Evolutionary conservation across 2,329 filamentous ascomycete genomes (phyloP).

Genomic region (Alternaria gaisen): DNA sequence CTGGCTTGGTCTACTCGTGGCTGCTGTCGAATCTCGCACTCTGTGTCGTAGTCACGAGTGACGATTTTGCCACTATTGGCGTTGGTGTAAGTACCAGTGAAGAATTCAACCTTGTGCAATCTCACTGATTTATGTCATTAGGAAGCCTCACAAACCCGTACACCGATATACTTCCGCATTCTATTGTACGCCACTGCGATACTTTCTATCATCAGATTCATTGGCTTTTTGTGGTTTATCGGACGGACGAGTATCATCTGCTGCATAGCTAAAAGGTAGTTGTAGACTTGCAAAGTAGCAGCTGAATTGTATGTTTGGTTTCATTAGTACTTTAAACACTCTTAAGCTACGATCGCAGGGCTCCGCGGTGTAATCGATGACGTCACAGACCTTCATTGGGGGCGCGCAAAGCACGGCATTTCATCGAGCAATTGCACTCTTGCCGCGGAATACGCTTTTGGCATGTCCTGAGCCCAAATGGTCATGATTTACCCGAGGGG

Average conservation of each 20-base stretch:
- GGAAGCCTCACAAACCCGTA: slow-evolving; percentile 64
- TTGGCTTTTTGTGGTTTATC: slow-evolving; percentile 93
- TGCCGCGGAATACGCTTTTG: not conserved
- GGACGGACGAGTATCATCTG: slow-evolving; percentile 94
- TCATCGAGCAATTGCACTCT: not conserved
- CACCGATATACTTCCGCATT: slow-evolving; percentile 88
- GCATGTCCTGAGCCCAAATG: not conserved
- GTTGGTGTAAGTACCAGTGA: slow-evolving; percentile 74
- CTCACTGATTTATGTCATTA: slow-evolving; percentile 24
- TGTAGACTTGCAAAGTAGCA: not conserved
- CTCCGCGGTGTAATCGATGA: not conserved
- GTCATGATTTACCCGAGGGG: not conserved
- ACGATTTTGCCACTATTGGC: slow-evolving; percentile 83
- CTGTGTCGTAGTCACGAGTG: slow-evolving; percentile 86
- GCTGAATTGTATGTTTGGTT: not conserved
- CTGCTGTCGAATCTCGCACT: slow-evolving; percentile 92
- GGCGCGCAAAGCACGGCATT: not conserved
- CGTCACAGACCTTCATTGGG: not conserved
- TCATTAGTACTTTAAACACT: not conserved
- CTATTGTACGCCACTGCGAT: slow-evolving; percentile 87
- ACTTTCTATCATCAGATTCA: slow-evolving; percentile 85
- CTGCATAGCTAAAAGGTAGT: slow-evolving; percentile 79
- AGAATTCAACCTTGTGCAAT: not conserved
- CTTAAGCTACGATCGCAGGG: too few species aligned
- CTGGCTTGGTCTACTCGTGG: slow-evolving; percentile 89